Base-by-base conservation (phyloP, 164 flowering plant species). In the Amborella trichopoda region DNA sequence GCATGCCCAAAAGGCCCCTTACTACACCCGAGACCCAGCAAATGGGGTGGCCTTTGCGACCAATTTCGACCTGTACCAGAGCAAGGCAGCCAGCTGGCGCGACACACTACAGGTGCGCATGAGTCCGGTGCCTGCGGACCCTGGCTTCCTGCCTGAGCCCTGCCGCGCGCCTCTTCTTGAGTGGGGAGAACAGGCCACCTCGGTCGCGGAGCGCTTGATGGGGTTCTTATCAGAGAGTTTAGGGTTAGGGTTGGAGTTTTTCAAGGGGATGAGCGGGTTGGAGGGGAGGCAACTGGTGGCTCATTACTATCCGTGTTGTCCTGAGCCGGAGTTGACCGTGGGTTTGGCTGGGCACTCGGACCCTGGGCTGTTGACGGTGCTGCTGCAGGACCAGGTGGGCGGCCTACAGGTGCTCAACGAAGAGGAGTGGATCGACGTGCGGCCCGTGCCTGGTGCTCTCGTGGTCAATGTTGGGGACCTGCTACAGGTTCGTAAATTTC, bases 71-170 rank as follows among this genome's bases (percentile, higher is more conserved):
- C 52, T 68, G 6, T 61, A 34, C 42, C 16, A 6, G 11, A 44
- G 68, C 3, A 50, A 50, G 39, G 72, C 68, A 0, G 68, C 68
- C 3, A 50, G 49, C 27, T 60, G 72, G 72, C 25, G 44, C 3
- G 70, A 66, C 41, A 49, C 68, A 0, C 33, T 69, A 3, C 42
- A 30, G 50, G 40, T 66, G 10, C 6, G 12, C 3, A 14, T 48
- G 9, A 61, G 46, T 17, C 73, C 66, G 13, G 39, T 6, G 0
- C 34, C 30, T 14, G 38, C 30, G 6, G 27, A 44, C 0, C 12
- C 12, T 3, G 63, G 50, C 3, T 25, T 20, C 13, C 46, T 60
- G 2, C 68, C 66, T 1, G 51, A 22, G 21, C 10, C 40, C 1
- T 60, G 62, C 41, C 24, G 52, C 49, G 23, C 23, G 22, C 56